These are phyloP conservation scores for Cyclotella atomus DNA, from an alignment of 108 stramenopile genomes.

Conservation along the genomic window DNA sequence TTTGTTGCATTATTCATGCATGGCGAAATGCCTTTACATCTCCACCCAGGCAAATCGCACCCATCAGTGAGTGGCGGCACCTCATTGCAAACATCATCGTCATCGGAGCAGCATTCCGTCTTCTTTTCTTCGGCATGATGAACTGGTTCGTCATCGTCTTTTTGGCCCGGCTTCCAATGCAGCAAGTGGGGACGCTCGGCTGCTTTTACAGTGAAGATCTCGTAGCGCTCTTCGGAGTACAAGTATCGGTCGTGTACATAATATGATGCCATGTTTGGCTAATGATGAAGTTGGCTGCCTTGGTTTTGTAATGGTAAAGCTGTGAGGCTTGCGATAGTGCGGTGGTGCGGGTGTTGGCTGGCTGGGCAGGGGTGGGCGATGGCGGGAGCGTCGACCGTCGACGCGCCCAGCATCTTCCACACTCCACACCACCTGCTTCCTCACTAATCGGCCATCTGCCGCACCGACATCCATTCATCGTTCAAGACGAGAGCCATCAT, in stretches of 20 bases:
- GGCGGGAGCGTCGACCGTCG: no score
- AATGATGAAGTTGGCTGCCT: neutral
- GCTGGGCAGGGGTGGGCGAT: no score
- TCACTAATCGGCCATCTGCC: no score
- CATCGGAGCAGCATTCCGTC: constrained; percentile 16
- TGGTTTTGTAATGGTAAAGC: neutral
- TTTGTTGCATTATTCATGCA: neutral
- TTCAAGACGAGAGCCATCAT: no score
- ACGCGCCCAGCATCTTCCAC: no score
- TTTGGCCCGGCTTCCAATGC: constrained; percentile 29
- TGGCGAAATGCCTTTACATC: constrained; percentile 50
- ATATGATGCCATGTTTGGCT: neutral
- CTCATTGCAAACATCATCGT: neutral
- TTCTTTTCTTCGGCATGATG: constrained; percentile 44
- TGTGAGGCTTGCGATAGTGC: neutral
- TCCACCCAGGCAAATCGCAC: constrained; percentile 82
- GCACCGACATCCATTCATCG: no score
- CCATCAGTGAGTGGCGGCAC: constrained; percentile 68
- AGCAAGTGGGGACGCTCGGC: constrained; percentile 81
- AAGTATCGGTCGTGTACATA: constrained; percentile 39
- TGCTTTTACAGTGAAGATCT: constrained; percentile 72
- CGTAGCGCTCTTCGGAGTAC: constrained; percentile 73
- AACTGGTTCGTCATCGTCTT: neutral
- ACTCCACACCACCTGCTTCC: no score
- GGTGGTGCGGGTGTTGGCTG: no score